Base-by-base conservation (phyloP, 805 yeast species). In the Starmerella floricola region DNA sequence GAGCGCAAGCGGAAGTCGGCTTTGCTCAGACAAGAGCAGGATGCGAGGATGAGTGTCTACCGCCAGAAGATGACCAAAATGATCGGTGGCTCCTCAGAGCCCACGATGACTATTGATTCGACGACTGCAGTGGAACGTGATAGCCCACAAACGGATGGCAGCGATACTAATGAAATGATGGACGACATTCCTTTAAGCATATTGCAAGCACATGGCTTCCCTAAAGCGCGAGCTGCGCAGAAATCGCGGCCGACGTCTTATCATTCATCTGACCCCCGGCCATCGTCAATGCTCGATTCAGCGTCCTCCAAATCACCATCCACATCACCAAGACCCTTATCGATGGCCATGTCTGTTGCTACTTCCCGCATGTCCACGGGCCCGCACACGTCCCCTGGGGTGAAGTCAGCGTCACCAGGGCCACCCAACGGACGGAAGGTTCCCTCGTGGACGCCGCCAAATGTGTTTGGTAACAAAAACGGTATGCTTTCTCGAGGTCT, bases 161-260 rank as follows among this genome's bases (percentile, higher is more conserved):
- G 36, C 24, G 59, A 54, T 27, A 59, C 54, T 16, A 62, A 63
- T 17, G 67, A 64, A 24, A 60, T 60, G 23, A 54, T 58, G 45
- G 68, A 64, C 38, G 64, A 64, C 39, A 60, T 65, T 13, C 68
- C 68, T 2, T 54, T 64, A 28, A 65, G 62, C 12, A 58, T 64
- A 35, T 47, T 65, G 31, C 62, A 61, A 38, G 66, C 65, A 2
- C 66, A 64, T 42, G 61, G 62, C 8, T 59, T 63, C 48, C 67
- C 67, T 5, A 41, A 31, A 17, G 18, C 38, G 10, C 45, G 45
- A 20, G 20, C 41, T 13, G 12, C 35, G 8, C 32, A 4, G 20
- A 33, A 24, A 32, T 40, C 16, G 13, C 11, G 36, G 18, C 18
- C 42, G 6, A 18, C 37, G 13, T 15, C 29, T 15, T 19, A 6